Percentiles rank a stretch among this genome's conserved stretches.
Conservation (phyloP, 2,329 filamentous ascomycete genomes). For the Penicillium sp. region DNA sequence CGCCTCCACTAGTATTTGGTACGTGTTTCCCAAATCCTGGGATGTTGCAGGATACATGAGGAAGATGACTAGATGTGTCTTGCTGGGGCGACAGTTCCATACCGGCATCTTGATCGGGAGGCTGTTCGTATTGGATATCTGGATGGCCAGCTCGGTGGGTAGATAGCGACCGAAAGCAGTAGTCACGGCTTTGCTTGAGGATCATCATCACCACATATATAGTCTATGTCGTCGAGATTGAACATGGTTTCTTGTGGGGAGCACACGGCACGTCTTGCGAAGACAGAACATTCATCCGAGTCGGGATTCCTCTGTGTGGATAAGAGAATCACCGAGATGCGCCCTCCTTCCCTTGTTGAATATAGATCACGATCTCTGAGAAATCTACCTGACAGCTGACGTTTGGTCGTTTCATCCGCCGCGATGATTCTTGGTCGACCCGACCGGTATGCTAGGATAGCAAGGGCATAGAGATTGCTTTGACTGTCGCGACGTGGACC, state of each 20-base stretch:
- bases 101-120: not conserved
- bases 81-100: not conserved
- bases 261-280: not conserved
- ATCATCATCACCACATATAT: not conserved
- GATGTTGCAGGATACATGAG: not conserved
- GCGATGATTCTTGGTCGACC: not conserved
- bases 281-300: not conserved
- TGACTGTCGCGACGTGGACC: not conserved
- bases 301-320: not conserved
- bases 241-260: not conserved
- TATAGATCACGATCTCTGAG: not conserved
- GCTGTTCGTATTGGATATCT: not conserved
- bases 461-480: not conserved
- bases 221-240: not conserved
- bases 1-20: not conserved
- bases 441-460: not conserved
- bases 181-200: not conserved
- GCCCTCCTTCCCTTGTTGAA: not conserved
- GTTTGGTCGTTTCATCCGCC: not conserved
- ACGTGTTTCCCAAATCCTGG: not conserved
- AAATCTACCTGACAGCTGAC: not conserved
- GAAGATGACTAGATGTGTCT: not conserved
- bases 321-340: not conserved
- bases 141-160: not conserved
- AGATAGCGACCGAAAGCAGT: not conserved